Evolutionary conservation across 192 early-diverging fungal genomes (phyloP), one percentile per base, ranked within the genome.

Genomic region (Backusella australiensis): DNA sequence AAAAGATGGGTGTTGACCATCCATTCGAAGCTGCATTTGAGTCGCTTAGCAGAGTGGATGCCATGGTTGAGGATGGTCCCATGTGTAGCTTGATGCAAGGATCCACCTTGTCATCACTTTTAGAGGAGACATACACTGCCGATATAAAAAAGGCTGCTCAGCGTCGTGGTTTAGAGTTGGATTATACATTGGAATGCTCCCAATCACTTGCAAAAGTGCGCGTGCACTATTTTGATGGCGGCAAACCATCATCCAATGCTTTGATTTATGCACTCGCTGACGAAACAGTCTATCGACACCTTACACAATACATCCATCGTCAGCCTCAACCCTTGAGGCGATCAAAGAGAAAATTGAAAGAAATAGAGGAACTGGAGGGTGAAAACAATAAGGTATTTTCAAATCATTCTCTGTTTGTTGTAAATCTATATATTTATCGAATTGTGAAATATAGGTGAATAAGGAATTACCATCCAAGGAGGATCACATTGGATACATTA

Each of bases 1-100:
- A 76, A 36, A 93, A 95, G 75, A 63, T 92, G 34, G 87, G 88
- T 17, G 81, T 94, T 2, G 66, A 82, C 42, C 75, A 85, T 67
- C 95, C 96, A 11, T 98, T 97, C 77, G 86, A 81, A 29, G 83
- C 92, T 44, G 82, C 90, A 11, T 96, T 95, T 86, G 74, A 78
- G 41, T n/a, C 23, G 0, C 34, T 35, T 36, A 68, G n/a, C 12
- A n/a, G 9, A 34, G 4, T 46, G 70, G 73, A 34, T 26, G 32
- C n/a, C 32, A 56, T 69, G 70, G 63, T 56, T 26, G 56, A 68
- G 38, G 67, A 56, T 35, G 34, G 63, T 6, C 34, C 78, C 35
- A 71, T 29, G 14, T 74, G 67, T 44, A 44, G 17, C 36, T 53
- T 72, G 29, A 34, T 78, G 0, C 72, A 67, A 32, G 67, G 67